A percentile compares a stretch with the other conserved stretches of the same genome.
phyloP scores from a whole-genome alignment of 495 filamentous ascomycete species.

The Daldinia childiae region DNA sequence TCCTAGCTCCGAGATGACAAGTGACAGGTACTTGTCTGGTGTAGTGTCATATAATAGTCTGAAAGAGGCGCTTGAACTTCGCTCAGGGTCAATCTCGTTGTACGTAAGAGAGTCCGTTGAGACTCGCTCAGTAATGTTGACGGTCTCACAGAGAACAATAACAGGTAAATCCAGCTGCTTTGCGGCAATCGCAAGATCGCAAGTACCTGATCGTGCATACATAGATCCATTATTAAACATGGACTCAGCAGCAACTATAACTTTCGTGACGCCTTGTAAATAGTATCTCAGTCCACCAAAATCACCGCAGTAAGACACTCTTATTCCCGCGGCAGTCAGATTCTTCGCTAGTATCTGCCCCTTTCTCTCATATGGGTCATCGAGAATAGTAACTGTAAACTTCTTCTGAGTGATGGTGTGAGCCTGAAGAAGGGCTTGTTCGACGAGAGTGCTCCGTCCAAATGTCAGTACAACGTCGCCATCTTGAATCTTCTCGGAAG shows the following conservation, averaged over 20 bases:
- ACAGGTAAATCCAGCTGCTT: slow-evolving; percentile 79
- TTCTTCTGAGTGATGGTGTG: slow-evolving; percentile 65
- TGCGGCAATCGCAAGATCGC: slow-evolving; percentile 87
- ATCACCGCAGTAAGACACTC: slow-evolving; percentile 78
- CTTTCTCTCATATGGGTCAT: slow-evolving; percentile 77
- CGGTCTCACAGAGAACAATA: slow-evolving; percentile 89
- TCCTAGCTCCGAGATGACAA: slow-evolving; percentile 92
- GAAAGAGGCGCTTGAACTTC: slow-evolving; percentile 66
- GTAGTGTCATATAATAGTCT: slow-evolving; percentile 95
- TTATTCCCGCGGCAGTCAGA: slow-evolving; percentile 73
- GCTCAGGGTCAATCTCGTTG: slow-evolving; percentile 83
- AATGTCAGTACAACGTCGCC: slow-evolving; percentile 89
- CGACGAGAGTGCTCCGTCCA: slow-evolving; percentile 85
- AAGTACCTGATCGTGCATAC: slow-evolving; percentile 87
- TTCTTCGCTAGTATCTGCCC: slow-evolving; percentile 77
- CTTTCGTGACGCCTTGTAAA: slow-evolving; percentile 77
- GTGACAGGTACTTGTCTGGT: slow-evolving; percentile 84
- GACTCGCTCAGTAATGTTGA: slow-evolving; percentile 94
- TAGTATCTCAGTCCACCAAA: slow-evolving; percentile 77
- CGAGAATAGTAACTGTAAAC: slow-evolving; percentile 87
- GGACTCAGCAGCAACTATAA: slow-evolving; percentile 87
- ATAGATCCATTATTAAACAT: slow-evolving; percentile 91
- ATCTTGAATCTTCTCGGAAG: slow-evolving; percentile 72
- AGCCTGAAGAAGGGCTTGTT: slow-evolving; percentile 79
- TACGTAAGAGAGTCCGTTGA: slow-evolving; percentile 89